Conservation (phyloP, 768 basidiomycete species). For the Tylopilus sp. region DNA sequence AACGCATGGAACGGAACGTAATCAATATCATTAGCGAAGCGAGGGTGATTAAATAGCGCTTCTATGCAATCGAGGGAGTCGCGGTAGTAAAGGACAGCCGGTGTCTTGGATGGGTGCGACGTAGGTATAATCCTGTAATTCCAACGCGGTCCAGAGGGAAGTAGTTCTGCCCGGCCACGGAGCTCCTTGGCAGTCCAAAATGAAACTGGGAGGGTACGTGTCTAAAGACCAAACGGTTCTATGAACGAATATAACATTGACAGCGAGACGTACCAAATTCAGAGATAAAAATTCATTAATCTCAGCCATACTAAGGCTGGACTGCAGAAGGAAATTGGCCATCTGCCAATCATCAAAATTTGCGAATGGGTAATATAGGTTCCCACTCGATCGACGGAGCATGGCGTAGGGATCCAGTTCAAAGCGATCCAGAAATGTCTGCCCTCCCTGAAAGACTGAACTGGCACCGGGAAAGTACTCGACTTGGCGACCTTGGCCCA, state of each 20-base stretch:
- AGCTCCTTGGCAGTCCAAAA: no score
- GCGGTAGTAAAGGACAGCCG: not conserved
- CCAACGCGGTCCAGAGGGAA: constrained; percentile 29
- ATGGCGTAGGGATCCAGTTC: no score
- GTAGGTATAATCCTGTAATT: constrained; percentile 7
- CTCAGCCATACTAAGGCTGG: no score
- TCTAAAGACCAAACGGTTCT: no score
- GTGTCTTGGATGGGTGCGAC: constrained; percentile 15
- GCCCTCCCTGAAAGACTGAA: no score
- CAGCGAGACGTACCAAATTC: constrained; percentile 26
- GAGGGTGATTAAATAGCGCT: constrained; percentile 7
- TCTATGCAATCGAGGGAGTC: constrained; percentile 25
- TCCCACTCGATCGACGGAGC: no score
- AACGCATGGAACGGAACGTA: not conserved
- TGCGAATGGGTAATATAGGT: constrained; percentile 34
- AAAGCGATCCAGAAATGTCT: no score
- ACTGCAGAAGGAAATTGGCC: no score
- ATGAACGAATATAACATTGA: no score
- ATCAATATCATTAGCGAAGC: not conserved
- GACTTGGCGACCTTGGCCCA: no score
- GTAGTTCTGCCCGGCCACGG: constrained; percentile 19
- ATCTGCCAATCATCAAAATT: constrained; percentile 3
- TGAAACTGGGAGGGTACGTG: no score
- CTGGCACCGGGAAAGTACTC: no score
- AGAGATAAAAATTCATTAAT: not conserved